Percentiles rank a stretch among this genome's conserved stretches.
These are phyloP conservation scores for Candida pseudoviswanathii DNA, from an alignment of 1,139 yeast genomes.

Conservation along the genomic window DNA sequence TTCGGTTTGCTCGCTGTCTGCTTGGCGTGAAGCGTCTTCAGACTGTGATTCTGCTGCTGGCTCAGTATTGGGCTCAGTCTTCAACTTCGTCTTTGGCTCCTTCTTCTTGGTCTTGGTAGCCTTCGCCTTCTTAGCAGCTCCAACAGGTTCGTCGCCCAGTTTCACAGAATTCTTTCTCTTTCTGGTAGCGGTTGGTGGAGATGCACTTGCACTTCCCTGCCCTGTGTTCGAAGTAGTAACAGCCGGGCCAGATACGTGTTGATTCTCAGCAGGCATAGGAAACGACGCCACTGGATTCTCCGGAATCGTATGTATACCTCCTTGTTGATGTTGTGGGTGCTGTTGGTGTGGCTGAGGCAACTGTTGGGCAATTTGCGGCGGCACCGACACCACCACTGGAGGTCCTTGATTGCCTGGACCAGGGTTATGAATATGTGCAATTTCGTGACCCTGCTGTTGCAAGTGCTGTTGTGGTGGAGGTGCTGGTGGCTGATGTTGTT, in stretches of 20 bases:
- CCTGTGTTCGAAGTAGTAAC: neutral
- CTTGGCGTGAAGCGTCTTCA: conserved; percentile 14
- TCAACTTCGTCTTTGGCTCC: conserved; percentile 9
- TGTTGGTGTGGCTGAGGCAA: neutral
- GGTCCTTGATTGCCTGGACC: neutral
- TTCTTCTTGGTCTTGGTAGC: conserved; percentile 7
- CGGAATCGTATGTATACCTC: conserved; percentile 3
- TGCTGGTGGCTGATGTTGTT: conserved; percentile 9
- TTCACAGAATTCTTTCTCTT: conserved; percentile 5
- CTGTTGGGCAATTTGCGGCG: conserved; percentile 1
- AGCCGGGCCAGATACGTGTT: neutral
- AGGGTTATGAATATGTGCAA: neutral
- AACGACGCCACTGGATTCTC: neutral
- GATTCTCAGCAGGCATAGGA: neutral
- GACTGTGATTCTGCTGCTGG: conserved; percentile 12
- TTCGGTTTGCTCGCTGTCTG: conserved; percentile 10
- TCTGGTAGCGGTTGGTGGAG: conserved; percentile 6
- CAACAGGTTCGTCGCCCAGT: neutral
- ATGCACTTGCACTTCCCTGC: neutral
- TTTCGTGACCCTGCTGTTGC: neutral
- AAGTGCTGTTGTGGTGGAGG: neutral
- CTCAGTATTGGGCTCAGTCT: conserved; percentile 11
- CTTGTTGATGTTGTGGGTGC: neutral
- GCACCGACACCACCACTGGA: neutral
- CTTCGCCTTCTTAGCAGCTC: conserved; percentile 8